These are phyloP conservation scores for Podaxis mareebaensis DNA, from an alignment of 768 basidiomycete species.

Conservation along the genomic window DNA sequence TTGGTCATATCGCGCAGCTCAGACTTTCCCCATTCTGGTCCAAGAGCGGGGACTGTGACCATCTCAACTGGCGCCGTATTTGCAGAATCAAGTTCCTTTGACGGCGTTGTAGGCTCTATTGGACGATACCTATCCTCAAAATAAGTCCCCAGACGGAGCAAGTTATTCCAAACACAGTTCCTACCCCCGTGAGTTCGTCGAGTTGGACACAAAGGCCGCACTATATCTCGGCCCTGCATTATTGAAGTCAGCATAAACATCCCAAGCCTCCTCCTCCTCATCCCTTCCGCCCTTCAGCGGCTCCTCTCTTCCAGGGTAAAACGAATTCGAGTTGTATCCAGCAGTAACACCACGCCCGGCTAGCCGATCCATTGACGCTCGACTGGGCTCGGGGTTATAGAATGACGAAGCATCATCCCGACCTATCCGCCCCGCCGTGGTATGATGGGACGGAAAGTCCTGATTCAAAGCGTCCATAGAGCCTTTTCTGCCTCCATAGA, in stretches of 20 bases:
- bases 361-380: constrained; percentile 50
- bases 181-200: constrained; percentile 43
- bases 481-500: constrained; percentile 65
- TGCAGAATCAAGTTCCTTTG: constrained; percentile 33
- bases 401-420: constrained; percentile 75
- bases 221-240: constrained; percentile 81
- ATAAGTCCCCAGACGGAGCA: constrained; percentile 2
- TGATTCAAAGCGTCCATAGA: constrained; percentile 64
- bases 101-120: constrained; percentile 33
- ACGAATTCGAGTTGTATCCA: constrained; percentile 72
- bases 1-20: constrained; percentile 82
- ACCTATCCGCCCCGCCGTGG: constrained; percentile 35
- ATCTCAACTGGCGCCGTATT: constrained; percentile 67
- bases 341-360: constrained; percentile 45
- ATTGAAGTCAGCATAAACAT: constrained; percentile 90
- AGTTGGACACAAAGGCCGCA: constrained; percentile 48
- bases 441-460: constrained; percentile 42
- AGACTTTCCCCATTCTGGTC: constrained; percentile 83
- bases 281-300: constrained; percentile 79
- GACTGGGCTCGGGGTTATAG: constrained; percentile 45
- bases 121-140: constrained; percentile 43
- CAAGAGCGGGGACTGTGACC: constrained; percentile 89
- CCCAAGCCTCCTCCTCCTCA: constrained; percentile 70
- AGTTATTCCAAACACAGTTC: constrained; percentile 18
- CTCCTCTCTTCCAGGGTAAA: constrained; percentile 68